Evolutionary conservation across 1,139 yeast genomes (phyloP).

Genomic region (Geotrichum europaeum): DNA sequence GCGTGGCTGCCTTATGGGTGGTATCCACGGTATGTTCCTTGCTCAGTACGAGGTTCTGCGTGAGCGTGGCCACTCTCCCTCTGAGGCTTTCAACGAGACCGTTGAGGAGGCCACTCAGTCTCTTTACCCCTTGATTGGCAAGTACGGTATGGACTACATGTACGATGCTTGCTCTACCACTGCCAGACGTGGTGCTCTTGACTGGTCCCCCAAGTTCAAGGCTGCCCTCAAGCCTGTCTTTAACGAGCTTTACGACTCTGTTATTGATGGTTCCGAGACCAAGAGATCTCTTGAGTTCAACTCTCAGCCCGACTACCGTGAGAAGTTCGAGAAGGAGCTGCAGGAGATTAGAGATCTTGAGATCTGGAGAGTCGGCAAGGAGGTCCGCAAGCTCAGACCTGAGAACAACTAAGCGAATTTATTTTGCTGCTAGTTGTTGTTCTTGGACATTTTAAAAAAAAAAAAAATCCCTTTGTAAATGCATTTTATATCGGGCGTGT

Average conservation of each 20-base stretch:
- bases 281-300: conserved; percentile 96
- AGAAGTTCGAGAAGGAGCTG: conserved; percentile 88
- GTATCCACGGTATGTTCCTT: conserved; percentile 99
- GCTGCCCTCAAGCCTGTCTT: conserved; percentile 98
- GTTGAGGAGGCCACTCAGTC: conserved; percentile 99
- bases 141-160: conserved; percentile 99
- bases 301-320: conserved; percentile 97
- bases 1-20: conserved; percentile 99
- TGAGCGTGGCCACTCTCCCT: conserved; percentile 99
- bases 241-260: conserved; percentile 90
- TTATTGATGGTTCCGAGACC: conserved; percentile 94
- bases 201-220: conserved; percentile 99
- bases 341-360: conserved; percentile 92
- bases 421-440: not conserved
- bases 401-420: conserved; percentile 69
- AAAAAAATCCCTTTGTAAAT: conserved; percentile 15
- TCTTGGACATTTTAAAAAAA: not conserved
- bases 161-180: conserved; percentile 99
- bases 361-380: conserved; percentile 99
- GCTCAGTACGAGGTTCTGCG: conserved; percentile 99
- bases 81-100: conserved; percentile 99
- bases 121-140: conserved; percentile 96
- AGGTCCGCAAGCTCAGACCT: conserved; percentile 98
- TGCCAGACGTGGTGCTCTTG: conserved; percentile 99
- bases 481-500: conserved; percentile 14